Evolutionary conservation across 169 alveolate genomes (phyloP).

Genomic region (Plasmodium ovale): DNA sequence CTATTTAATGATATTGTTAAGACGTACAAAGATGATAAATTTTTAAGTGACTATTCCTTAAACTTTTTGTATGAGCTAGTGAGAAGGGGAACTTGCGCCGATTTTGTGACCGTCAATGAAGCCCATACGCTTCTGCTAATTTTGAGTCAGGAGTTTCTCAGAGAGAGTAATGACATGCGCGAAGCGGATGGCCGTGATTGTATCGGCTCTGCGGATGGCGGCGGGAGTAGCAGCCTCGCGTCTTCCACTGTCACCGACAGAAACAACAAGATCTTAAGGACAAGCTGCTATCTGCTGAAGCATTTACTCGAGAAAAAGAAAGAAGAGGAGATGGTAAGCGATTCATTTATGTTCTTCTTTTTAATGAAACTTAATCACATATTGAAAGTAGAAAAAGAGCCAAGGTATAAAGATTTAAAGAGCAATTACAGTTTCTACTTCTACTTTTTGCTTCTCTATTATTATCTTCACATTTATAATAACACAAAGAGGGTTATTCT

Average conservation of each 20-base stretch:
- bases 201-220: neutral
- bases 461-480: slow-evolving; percentile 41
- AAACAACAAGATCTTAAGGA: slow-evolving; percentile 35
- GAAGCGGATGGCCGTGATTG: neutral
- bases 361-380: slow-evolving; percentile 55
- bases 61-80: slow-evolving; percentile 14
- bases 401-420: slow-evolving; percentile 12
- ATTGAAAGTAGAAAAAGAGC: slow-evolving; percentile 21
- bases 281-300: slow-evolving; percentile 49
- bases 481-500: slow-evolving; percentile 12
- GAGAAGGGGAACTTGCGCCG: neutral
- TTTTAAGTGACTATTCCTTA: slow-evolving; percentile 60
- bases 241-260: slow-evolving; percentile 48
- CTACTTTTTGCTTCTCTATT: slow-evolving; percentile 42
- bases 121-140: slow-evolving; percentile 16
- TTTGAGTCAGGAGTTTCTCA: slow-evolving; percentile 51
- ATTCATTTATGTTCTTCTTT: slow-evolving; percentile 36
- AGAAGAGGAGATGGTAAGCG: slow-evolving; percentile 27
- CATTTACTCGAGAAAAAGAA: slow-evolving; percentile 4
- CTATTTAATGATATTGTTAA: slow-evolving; percentile 51
- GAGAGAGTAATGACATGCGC: neutral
- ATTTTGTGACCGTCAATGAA: slow-evolving; percentile 1
- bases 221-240: neutral
- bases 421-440: slow-evolving; percentile 32
- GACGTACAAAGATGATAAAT: slow-evolving; percentile 30